Base-by-base conservation (phyloP, 2,329 filamentous ascomycete genomes). In the Pseudomassariella vexata region DNA sequence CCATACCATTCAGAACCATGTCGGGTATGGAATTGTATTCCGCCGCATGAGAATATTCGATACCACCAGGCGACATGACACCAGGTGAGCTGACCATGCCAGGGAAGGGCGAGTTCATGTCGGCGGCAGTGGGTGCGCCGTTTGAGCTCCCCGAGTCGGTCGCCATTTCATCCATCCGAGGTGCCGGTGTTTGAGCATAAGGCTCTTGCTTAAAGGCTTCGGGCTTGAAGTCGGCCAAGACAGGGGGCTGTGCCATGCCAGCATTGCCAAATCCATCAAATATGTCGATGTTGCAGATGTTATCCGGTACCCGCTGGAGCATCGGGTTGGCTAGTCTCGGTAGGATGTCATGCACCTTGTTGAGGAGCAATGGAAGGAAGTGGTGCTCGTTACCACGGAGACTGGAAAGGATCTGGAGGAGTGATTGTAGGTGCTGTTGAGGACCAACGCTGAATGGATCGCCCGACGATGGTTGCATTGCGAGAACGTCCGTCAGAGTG, bases 341-440 rank as follows among this genome's bases (percentile, higher is more conserved):
- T 3, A 89, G 61, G 3, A 82, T 69, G 24, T 90, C 82, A 39
- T 80, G 71, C 23, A 90, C 73, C 60, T 90, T 92, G 53, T 73
- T 74, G 34, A 92, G 60, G 2, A 94, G 68, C 1, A 94, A 68
- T 3, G 85, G 85, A 10, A 90, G 65, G 52, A 87, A 92, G 31
- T 82, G 80, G 40, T 82, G 73, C 35, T 89, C 73, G 6, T 85
- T 85, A 36, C 76, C 80, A n/a, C 84, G 82, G 12, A 92, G 69
- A 7, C 76, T 66, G 2, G 79, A 78, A 3, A 88, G 66, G 7
- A 87, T 68, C 37, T 73, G 75, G 24, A 85, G 62, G 19, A 89
- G 70, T 37, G 82, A 73, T 38, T 76, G 76, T 5, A 94, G 73
- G 49, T 86, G 79, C 47, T 90, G 83, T 21, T 78, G 78, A 3